phyloP scores from a whole-genome alignment of 2,329 filamentous ascomycete genomes.

The Tolypocladium paradoxum region DNA sequence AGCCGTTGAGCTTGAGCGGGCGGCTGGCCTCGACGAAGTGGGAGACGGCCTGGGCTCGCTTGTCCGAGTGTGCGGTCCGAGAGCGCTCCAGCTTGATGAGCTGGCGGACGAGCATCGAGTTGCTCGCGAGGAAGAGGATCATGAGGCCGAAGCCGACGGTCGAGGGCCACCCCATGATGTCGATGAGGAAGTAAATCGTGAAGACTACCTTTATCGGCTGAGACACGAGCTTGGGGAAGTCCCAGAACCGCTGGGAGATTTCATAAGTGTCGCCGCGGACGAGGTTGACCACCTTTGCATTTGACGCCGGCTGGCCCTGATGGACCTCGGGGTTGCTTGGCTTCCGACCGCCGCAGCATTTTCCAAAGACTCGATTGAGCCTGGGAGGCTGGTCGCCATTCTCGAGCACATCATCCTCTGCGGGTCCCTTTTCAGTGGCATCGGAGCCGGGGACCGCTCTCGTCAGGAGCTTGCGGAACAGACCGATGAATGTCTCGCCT shows the following conservation, averaged over 20 bases:
- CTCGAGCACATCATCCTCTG: constrained; percentile 5
- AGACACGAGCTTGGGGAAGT: constrained; percentile 64
- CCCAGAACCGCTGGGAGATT: constrained; percentile 78
- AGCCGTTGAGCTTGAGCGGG: constrained; percentile 39
- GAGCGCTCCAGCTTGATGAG: constrained; percentile 59
- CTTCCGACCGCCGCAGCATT: constrained; percentile 11
- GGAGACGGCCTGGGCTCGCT: constrained; percentile 66
- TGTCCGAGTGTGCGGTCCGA: constrained; percentile 64
- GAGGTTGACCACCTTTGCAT: constrained; percentile 83
- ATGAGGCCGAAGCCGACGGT: constrained; percentile 63
- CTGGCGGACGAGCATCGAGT: constrained; percentile 53
- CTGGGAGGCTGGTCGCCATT: neutral
- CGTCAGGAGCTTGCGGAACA: constrained; percentile 27
- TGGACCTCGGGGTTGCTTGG: neutral
- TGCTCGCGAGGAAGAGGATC: constrained; percentile 56
- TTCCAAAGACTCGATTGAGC: constrained; percentile 7
- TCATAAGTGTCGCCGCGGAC: constrained; percentile 77
- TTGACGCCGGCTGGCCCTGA: constrained; percentile 53
- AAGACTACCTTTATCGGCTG: constrained; percentile 69
- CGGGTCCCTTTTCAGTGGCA: constrained; percentile 22
- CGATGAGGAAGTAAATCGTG: constrained; percentile 52
- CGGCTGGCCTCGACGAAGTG: constrained; percentile 83
- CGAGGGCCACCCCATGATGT: constrained; percentile 70
- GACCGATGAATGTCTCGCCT: constrained; percentile 47
- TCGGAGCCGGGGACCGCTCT: constrained; percentile 27